Conservation (phyloP, 2,329 filamentous ascomycete species). For the Fusarium nelsonii region DNA sequence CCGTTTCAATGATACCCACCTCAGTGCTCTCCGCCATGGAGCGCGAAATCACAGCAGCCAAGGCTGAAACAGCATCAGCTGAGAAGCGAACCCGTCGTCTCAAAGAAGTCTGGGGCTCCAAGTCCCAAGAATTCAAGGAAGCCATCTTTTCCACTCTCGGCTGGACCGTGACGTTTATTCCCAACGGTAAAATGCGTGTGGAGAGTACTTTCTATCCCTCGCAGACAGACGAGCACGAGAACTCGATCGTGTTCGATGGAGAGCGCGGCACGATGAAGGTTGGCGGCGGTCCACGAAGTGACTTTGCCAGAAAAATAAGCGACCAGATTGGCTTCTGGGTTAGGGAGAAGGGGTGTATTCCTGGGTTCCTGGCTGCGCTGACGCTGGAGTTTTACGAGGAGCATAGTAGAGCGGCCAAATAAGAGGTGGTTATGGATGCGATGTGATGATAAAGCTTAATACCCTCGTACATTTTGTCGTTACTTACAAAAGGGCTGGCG, state of each 20-base stretch:
- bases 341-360: conserved; percentile 90
- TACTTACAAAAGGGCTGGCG: conserved; percentile 7
- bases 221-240: conserved; percentile 75
- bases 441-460: conserved; percentile 44
- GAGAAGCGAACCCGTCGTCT: conserved; percentile 88
- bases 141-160: conserved; percentile 92
- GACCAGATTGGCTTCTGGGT: conserved; percentile 97
- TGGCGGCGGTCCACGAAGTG: conserved; percentile 85
- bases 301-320: conserved; percentile 86
- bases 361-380: conserved; percentile 89
- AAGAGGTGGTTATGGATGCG: neutral
- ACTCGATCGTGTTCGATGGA: conserved; percentile 86
- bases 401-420: conserved; percentile 51
- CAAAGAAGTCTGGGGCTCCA: conserved; percentile 92
- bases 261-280: conserved; percentile 99
- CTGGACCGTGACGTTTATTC: conserved; percentile 95
- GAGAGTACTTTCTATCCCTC: conserved; percentile 86
- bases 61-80: conserved; percentile 75
- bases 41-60: conserved; percentile 79
- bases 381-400: conserved; percentile 94
- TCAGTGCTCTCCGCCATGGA: conserved; percentile 81
- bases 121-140: conserved; percentile 94
- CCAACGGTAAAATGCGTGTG: conserved; percentile 95
- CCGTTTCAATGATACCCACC: conserved; percentile 76
- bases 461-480: conserved; percentile 42